These are phyloP conservation scores for Amaranthus palmeri DNA, from an alignment of 148 eudicot genomes.

Conservation along the genomic window DNA sequence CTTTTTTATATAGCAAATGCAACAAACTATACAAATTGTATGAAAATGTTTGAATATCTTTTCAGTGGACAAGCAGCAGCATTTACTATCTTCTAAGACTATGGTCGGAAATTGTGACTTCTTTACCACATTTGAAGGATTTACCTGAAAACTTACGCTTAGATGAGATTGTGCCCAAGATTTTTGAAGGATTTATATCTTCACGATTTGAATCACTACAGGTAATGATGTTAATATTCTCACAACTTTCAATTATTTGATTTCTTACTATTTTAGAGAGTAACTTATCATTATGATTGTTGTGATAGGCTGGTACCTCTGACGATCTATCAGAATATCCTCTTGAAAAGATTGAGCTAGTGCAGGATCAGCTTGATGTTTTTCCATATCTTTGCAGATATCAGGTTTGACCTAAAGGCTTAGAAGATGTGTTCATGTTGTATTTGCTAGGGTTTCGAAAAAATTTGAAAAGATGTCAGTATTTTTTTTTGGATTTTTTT, in stretches of 20 bases:
- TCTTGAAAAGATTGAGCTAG: constrained; percentile 79
- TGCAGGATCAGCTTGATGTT: constrained; percentile 90
- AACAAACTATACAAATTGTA: background rate
- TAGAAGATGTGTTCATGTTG: background rate
- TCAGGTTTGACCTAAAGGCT: constrained; percentile 46
- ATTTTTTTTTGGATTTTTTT: too few species aligned
- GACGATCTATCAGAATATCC: constrained; percentile 82
- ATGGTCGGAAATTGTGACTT: constrained; percentile 87
- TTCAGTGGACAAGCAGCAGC: constrained; percentile 95
- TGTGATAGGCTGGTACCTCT: constrained; percentile 51
- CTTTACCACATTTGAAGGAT: constrained; percentile 73
- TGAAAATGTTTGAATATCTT: constrained; percentile 11
- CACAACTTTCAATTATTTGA: constrained; percentile 2
- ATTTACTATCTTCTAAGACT: constrained; percentile 84
- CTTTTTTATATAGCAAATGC: background rate
- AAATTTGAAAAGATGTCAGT: background rate
- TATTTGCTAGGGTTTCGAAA: constrained; percentile 1
- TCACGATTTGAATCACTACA: constrained; percentile 76
- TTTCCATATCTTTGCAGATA: constrained; percentile 77
- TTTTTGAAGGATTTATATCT: constrained; percentile 79
- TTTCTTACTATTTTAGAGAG: background rate
- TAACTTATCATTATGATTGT: constrained; percentile 3
- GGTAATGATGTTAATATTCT: constrained; percentile 34
- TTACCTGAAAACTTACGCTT: constrained; percentile 50
- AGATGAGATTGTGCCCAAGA: constrained; percentile 87